phyloP scores from a whole-genome alignment of 2,329 filamentous ascomycete genomes.

The Paecilomyces formosus region DNA sequence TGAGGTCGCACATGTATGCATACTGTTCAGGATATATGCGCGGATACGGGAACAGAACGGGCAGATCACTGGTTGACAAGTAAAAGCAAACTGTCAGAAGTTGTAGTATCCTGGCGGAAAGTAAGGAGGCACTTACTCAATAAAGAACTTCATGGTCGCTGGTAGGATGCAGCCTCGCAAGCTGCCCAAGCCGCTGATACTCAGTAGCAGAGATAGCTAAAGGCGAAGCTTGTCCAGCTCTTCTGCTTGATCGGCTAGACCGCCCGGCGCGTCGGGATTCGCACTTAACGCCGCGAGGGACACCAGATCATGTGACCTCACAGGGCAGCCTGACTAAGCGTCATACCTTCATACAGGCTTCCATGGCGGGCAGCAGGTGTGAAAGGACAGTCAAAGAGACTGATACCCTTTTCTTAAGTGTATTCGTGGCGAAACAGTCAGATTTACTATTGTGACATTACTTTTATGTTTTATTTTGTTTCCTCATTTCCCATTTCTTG shows the following conservation, averaged over 20 bases:
- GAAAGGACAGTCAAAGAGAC: not conserved
- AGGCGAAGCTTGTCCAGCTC: not conserved
- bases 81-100: slow-evolving; percentile 1
- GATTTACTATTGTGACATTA: slow-evolving; percentile 10
- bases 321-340: slow-evolving; percentile 2
- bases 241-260: slow-evolving; percentile 9
- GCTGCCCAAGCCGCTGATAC: not conserved
- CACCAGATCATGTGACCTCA: slow-evolving; percentile 24
- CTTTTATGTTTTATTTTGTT: not conserved
- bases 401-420: not conserved
- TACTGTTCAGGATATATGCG: slow-evolving; percentile 68
- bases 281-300: slow-evolving; percentile 24
- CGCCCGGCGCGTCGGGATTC: slow-evolving; percentile 15
- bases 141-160: slow-evolving; percentile 67
- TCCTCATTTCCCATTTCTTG: slow-evolving; percentile 15
- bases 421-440: not conserved
- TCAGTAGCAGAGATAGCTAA: not conserved
- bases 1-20: slow-evolving; percentile 79
- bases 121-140: slow-evolving; percentile 50
- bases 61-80: slow-evolving; percentile 48
- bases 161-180: slow-evolving; percentile 1
- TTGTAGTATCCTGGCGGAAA: not conserved
- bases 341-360: slow-evolving; percentile 5
- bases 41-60: slow-evolving; percentile 67
- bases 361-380: slow-evolving; percentile 8